A percentile compares a stretch with the other conserved stretches of the same genome.
These are phyloP conservation scores for Saposhnikovia divaricata DNA, from an alignment of 129 eudicot genomes.

Conservation along the genomic window DNA sequence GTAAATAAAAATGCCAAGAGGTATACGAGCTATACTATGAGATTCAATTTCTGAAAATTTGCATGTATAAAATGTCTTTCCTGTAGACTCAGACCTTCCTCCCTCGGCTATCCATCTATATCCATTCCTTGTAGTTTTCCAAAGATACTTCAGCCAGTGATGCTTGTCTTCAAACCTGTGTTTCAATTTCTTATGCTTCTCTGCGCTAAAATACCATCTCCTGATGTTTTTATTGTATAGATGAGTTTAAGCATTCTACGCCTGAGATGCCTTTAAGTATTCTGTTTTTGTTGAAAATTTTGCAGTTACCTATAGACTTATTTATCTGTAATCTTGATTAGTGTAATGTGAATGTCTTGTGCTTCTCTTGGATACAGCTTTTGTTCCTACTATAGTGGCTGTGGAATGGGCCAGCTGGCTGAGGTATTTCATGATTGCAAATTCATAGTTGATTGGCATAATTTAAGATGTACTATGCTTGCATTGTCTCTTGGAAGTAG, in stretches of 20 bases:
- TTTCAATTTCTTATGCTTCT: not conserved
- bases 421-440: slow-evolving; percentile 48
- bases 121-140: too few relatives aligned
- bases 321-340: not conserved
- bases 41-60: too few relatives aligned
- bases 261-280: too few relatives aligned
- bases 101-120: too few relatives aligned
- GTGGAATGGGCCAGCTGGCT: slow-evolving; percentile 92
- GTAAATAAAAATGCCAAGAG: too few relatives aligned
- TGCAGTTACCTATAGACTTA: not conserved
- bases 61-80: too few relatives aligned
- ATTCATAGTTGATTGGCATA: slow-evolving; percentile 80
- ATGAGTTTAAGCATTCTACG: slow-evolving; percentile 26
- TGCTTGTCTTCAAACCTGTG: too few relatives aligned
- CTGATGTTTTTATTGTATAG: slow-evolving; percentile 75
- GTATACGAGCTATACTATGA: too few relatives aligned
- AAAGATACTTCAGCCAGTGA: too few relatives aligned
- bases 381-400: slow-evolving; percentile 77
- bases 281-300: not conserved
- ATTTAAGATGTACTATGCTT: slow-evolving; percentile 76
- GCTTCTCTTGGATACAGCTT: slow-evolving; percentile 71
- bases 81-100: too few relatives aligned
- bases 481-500: slow-evolving; percentile 83
- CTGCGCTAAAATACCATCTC: slow-evolving; percentile 75
- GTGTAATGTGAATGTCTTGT: not conserved